Evolutionary conservation across 495 filamentous ascomycete genomes (phyloP), one percentile per base, ranked within the genome.

Genomic region (Aspergillus ostianus): DNA sequence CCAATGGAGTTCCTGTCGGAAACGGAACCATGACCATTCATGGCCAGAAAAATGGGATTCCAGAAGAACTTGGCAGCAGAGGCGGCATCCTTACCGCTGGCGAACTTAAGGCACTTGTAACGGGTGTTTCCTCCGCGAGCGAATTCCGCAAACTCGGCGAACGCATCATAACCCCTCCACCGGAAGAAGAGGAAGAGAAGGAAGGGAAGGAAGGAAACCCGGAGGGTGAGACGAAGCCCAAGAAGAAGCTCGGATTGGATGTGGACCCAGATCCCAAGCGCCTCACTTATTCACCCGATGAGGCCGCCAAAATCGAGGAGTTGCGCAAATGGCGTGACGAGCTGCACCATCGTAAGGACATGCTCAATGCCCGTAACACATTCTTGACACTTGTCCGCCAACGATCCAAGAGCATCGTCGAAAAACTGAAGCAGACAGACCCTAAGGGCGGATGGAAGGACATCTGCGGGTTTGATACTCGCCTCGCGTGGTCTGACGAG

Each of bases 221-320:
- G 2, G 58, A 64, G 12, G 54, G 49, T 4, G 67, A 69, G 70
- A 87, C 87, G 68, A 85, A 91, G 64, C 83, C 81, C 41, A 87
- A 89, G 73, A 91, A 91, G 53, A 90, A 93, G 60, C 88, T 94
- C 66, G 87, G 67, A 8, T 59, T 77, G 9, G 75, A 76, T 30
- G 59, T 41, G 3, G 36, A 41, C 10, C 36, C 71, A 56, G 61
- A 73, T 36, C 57, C 64, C 41, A 59, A 67, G 19, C 68, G 65
- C 51, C 59, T 75, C 20, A 70, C 64, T 21, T 81, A 79, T 62
- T 75, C 79, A 0, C 55, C 67, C 6, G 72, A 78, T 12, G 81
- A 83, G 49, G 67, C 67, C 7, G 58, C 69, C 18, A 73, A 72
- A 41, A 65, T 83, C 23, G 72, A 74, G 46, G 75, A 77, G 48